A percentile compares a stretch with the other conserved stretches of the same genome.
These are phyloP conservation scores for Przewalskia tangutica DNA, from an alignment of 257 asterid species.

Conservation along the genomic window DNA sequence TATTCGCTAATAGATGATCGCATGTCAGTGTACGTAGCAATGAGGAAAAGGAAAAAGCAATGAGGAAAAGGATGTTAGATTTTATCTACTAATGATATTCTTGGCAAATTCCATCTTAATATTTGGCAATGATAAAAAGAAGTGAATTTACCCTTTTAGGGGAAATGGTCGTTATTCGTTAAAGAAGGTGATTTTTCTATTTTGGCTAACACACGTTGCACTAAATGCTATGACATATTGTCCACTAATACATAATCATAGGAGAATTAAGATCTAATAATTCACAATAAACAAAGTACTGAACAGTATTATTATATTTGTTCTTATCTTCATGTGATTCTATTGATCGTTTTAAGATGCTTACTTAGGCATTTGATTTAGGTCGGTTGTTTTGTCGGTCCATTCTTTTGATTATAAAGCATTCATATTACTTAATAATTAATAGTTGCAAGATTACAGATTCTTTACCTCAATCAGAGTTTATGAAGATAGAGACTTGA, in stretches of 20 bases:
- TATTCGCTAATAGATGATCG: too few relatives aligned
- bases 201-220: neutral
- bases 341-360: neutral
- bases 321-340: slow-evolving; percentile 18
- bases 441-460: neutral
- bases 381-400: slow-evolving; percentile 10
- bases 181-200: neutral
- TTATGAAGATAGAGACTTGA: neutral
- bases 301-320: neutral
- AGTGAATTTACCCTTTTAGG: neutral
- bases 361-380: neutral
- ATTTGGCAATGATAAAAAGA: neutral
- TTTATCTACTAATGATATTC: neutral
- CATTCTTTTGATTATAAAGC: neutral
- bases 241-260: neutral
- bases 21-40: neutral
- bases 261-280: neutral
- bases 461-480: neutral
- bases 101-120: neutral
- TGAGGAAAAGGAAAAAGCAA: neutral
- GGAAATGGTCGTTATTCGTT: neutral
- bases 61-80: neutral
- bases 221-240: neutral
- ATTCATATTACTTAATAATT: neutral
- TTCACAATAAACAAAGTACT: neutral